Percentiles rank a stretch among this genome's conserved stretches.
These are phyloP conservation scores for Metschnikowia vanudenii DNA, from an alignment of 805 yeast genomes.

Conservation along the genomic window DNA sequence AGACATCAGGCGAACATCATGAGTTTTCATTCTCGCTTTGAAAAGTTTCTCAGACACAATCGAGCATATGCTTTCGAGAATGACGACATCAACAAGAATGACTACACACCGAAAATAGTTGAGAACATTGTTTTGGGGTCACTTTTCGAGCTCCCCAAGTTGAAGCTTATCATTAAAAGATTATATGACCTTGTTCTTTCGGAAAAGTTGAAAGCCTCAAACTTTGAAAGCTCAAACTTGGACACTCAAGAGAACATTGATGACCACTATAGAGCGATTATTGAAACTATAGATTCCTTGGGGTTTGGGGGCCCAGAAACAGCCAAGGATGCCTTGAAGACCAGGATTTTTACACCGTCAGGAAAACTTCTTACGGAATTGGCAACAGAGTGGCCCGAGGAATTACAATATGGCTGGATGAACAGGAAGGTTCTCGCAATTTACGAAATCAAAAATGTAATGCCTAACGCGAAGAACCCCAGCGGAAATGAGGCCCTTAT, in stretches of 20 bases:
- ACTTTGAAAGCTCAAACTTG: slow-evolving; percentile 15
- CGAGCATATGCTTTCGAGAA: slow-evolving; percentile 30
- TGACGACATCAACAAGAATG: slow-evolving; percentile 28
- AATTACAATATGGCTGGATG: slow-evolving; percentile 85
- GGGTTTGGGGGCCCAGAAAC: slow-evolving; percentile 51
- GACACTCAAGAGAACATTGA: slow-evolving; percentile 30
- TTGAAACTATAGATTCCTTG: slow-evolving; percentile 76
- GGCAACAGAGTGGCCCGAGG: slow-evolving; percentile 85
- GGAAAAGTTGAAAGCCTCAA: slow-evolving; percentile 38
- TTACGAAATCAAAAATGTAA: slow-evolving; percentile 38
- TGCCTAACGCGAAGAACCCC: slow-evolving; percentile 14
- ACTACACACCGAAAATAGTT: slow-evolving; percentile 30
- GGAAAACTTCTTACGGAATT: slow-evolving; percentile 84
- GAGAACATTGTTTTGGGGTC: slow-evolving; percentile 61
- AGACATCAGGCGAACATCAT: slow-evolving; percentile 92
- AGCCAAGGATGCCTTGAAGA: slow-evolving; percentile 2
- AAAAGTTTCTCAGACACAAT: slow-evolving; percentile 36
- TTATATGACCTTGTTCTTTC: slow-evolving; percentile 45
- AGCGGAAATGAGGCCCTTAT: slow-evolving; percentile 52
- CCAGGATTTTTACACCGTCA: slow-evolving; percentile 80
- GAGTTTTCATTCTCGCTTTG: slow-evolving; percentile 54
- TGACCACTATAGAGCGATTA: slow-evolving; percentile 50
- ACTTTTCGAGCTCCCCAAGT: slow-evolving; percentile 60
- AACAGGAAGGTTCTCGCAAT: slow-evolving; percentile 82
- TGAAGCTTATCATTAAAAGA: slow-evolving; percentile 68